Evolutionary conservation across 371 early-diverging fungal genomes (phyloP), one percentile per base, ranked within the genome.

Genomic region (Mucor velutinosus): DNA sequence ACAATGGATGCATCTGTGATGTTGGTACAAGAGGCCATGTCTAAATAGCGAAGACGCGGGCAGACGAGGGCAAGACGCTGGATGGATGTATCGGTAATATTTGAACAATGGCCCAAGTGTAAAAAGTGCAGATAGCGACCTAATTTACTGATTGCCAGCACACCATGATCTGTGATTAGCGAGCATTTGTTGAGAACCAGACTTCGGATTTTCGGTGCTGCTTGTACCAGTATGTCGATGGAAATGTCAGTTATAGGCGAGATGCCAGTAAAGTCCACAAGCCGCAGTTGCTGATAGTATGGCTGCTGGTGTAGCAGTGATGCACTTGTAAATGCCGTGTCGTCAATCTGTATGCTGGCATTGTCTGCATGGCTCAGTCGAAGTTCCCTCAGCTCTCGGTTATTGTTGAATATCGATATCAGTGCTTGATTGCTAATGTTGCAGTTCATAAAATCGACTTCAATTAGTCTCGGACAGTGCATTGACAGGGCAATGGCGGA

Each of bases 11-110:
- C 74, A 59, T 89, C 88, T 0, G 90, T 87, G 29, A 89, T 75
- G 17, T 78, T 76, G 17, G 67, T 70, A 62, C 90, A 89, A 43
- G 85, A 86, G 5, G 88, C 90, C 17, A 89, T 66, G 70, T 89
- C 90, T 21, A 89, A 74, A 59, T 89, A 89, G 8, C 90, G 84
- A 51, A 89, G 80, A 2, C 90, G 81, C 7, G 78, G 86, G 62
- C 90, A 89, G 49, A 78, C 71, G 17, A 77, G 74, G 0, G 86
- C 83, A 10, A 89, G 57, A 21, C 76, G 74, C n/a, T 73, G 70
- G 11, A 89, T 79, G 17, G 83, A 76, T 32, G 63, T 62, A 59
- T 89, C 87, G 4, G 90, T 88, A n/a, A 89, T 55, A 12, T 74
- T 75, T 4, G 69, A 51, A 33, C 90, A 89, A 60, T 88, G 90